Conservation (phyloP, 2,329 filamentous ascomycete genomes). For the Cryoendolithus antarcticus region DNA sequence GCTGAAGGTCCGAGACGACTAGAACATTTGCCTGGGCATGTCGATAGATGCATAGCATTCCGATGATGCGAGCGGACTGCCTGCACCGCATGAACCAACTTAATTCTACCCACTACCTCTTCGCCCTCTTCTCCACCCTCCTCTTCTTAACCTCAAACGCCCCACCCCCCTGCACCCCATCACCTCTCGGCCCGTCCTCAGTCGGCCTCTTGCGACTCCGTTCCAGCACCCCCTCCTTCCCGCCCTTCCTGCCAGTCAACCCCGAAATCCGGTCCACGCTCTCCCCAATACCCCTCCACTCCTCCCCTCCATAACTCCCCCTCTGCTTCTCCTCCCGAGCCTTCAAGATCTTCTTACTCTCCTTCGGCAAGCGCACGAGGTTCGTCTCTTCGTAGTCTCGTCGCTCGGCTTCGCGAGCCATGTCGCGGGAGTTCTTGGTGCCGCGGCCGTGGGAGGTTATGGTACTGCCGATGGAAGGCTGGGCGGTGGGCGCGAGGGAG, state of each 20-base stretch:
- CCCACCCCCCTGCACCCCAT: slow-evolving; percentile 58
- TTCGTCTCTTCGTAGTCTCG: slow-evolving; percentile 85
- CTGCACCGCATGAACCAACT: too few species aligned
- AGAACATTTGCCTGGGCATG: too few species aligned
- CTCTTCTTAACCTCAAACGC: slow-evolving; percentile 60
- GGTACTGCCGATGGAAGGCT: slow-evolving; percentile 85
- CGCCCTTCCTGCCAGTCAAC: slow-evolving; percentile 58
- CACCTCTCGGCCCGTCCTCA: slow-evolving; percentile 61
- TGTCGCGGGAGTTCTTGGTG: slow-evolving; percentile 64
- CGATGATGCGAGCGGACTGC: too few species aligned
- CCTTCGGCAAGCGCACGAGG: slow-evolving; percentile 72
- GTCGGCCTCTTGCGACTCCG: slow-evolving; percentile 71
- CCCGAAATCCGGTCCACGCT: slow-evolving; percentile 77
- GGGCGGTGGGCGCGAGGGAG: slow-evolving; percentile 64
- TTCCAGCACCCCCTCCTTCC: slow-evolving; percentile 52
- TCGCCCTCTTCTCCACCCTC: slow-evolving; percentile 29
- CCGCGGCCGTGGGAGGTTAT: slow-evolving; percentile 64
- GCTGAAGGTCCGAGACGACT: too few species aligned
- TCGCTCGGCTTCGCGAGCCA: slow-evolving; percentile 65
- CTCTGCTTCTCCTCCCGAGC: slow-evolving; percentile 41
- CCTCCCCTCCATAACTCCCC: slow-evolving; percentile 74
- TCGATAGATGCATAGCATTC: too few species aligned
- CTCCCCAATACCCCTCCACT: slow-evolving; percentile 76
- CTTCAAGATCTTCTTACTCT: slow-evolving; percentile 71
- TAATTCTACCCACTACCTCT: slow-evolving; percentile 51